Evolutionary conservation across 768 basidiomycete species (phyloP), one percentile per base, ranked within the genome.

Genomic region (Boletus edulis): DNA sequence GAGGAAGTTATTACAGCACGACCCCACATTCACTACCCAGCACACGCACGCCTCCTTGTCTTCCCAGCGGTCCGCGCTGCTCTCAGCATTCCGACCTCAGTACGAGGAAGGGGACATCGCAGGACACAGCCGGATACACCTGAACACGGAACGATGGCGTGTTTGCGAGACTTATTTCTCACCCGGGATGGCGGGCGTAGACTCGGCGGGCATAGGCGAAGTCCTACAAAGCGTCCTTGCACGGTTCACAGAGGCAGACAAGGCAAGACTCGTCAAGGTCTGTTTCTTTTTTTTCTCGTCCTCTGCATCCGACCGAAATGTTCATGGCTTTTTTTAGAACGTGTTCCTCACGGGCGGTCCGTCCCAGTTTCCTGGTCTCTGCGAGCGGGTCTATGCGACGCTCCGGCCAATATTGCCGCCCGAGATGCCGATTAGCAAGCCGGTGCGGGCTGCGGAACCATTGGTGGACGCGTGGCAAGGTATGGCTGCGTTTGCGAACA

Each of bases 131-230:
- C 85, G 93, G 52, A 83, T 98, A 51, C 94, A 97, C 65, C 76
- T 98, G 42, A 96, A 87, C 64, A 83, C 89, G 12, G 96, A 98
- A 74, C 78, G 94, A 39, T 92, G 90, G 80, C 79, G 95, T 37
- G 93, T 90, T 9, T 91, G 89, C 59, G 97, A 98, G 73, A 83
- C 92, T 1, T 94, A 88, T 78, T 97, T 96, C 74, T 86, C 90
- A 27, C 96, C 96, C 0, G 77, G 76, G n/a, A 94, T 97, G 83
- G 95, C 92, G 3, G 96, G 97, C 2, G 78, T 96, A 17, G 97
- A 98, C 69, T 91, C 87, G 13, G 96, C 97, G 0, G 97, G 97
- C 0, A 72, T 99, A 10, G 89, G 87, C n/a, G 97, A 99, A 71
- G 84, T 98, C 3, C 73, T 94, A 17, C 93, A 91, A 63, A 89